Percentiles rank a stretch among this genome's conserved stretches.
These are phyloP conservation scores for Epichloe elymi DNA, from an alignment of 2,329 filamentous ascomycete species.

Conservation along the genomic window DNA sequence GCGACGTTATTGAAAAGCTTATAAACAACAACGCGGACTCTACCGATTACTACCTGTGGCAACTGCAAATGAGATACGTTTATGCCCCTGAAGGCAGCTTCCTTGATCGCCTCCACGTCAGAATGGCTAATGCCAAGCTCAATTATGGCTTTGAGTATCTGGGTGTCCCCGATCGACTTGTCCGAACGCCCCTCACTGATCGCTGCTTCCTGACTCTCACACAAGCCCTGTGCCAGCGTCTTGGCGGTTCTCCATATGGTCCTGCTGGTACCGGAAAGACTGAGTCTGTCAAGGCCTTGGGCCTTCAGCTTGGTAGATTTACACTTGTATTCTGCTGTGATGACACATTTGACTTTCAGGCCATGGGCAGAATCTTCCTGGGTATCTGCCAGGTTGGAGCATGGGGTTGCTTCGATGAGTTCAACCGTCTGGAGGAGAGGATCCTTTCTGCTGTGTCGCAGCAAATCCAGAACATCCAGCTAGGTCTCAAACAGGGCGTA, in stretches of 20 bases:
- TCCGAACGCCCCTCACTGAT: slow-evolving; percentile 92
- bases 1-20: slow-evolving; percentile 82
- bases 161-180: slow-evolving; percentile 88
- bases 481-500: slow-evolving; percentile 75
- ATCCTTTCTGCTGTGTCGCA: slow-evolving; percentile 97
- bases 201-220: slow-evolving; percentile 97
- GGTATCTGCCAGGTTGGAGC: slow-evolving; percentile 98
- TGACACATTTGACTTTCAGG: slow-evolving; percentile 98
- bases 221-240: slow-evolving; percentile 83
- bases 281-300: slow-evolving; percentile 95
- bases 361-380: slow-evolving; percentile 98
- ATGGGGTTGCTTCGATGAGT: slow-evolving; percentile 99
- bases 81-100: slow-evolving; percentile 74
- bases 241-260: slow-evolving; percentile 94
- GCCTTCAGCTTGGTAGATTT: slow-evolving; percentile 90
- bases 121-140: slow-evolving; percentile 92
- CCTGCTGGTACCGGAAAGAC: slow-evolving; percentile 98
- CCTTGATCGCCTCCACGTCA: slow-evolving; percentile 70
- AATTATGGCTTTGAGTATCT: slow-evolving; percentile 98
- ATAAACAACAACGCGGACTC: slow-evolving; percentile 60
- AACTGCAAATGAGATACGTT: slow-evolving; percentile 93
- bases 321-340: slow-evolving; percentile 99
- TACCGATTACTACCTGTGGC: slow-evolving; percentile 77
- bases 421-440: slow-evolving; percentile 95
- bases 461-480: slow-evolving; percentile 98